Conservation (phyloP, 306 rosid species). For the Sicyos baderoa region DNA sequence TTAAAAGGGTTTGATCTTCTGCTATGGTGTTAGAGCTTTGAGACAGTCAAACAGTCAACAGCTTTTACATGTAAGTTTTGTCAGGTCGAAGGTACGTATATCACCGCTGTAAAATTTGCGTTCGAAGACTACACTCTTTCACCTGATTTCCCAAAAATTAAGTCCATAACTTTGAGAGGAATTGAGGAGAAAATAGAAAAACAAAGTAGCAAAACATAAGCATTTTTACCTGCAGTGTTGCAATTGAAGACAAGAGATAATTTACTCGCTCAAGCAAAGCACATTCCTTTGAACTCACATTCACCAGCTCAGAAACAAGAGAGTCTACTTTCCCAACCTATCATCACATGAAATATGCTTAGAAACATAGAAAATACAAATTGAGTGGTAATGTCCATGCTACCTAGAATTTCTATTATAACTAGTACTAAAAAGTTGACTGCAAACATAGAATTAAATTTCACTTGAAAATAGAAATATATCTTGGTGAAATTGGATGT, state of each 20-base stretch:
- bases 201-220: too few relatives aligned
- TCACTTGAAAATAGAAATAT: too few relatives aligned
- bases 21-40: conserved; percentile 31
- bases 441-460: background rate
- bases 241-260: conserved; percentile 52
- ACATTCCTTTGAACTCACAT: conserved; percentile 56
- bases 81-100: conserved; percentile 34
- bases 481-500: background rate
- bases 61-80: conserved; percentile 36
- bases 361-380: conserved; percentile 2
- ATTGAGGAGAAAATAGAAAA: background rate
- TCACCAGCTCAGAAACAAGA: conserved; percentile 49
- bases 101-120: conserved; percentile 55
- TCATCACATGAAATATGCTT: conserved; percentile 33
- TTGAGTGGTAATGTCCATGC: background rate
- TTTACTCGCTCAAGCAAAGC: conserved; percentile 67
- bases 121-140: conserved; percentile 62
- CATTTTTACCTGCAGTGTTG: conserved; percentile 54
- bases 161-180: background rate
- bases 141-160: conserved; percentile 38
- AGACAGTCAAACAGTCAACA: conserved; percentile 11
- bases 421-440: background rate
- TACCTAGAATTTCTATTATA: too few relatives aligned
- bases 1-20: conserved; percentile 9
- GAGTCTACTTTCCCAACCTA: conserved; percentile 67